Percentiles rank a stretch among this genome's conserved stretches.
Conservation (phyloP, 805 yeast species). For the Millerago galiae region DNA sequence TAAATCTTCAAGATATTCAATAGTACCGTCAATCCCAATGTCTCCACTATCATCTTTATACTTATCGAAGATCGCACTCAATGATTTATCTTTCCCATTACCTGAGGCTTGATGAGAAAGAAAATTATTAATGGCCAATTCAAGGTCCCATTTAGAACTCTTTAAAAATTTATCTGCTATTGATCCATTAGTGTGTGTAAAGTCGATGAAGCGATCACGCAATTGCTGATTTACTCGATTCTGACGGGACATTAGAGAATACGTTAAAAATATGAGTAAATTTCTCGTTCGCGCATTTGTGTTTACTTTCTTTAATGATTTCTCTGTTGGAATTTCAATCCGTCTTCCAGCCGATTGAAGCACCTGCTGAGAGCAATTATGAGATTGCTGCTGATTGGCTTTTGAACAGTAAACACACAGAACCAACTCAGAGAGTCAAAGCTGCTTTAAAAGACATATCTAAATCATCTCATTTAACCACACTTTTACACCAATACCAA, state of each 20-base stretch:
- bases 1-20: slow-evolving; percentile 59
- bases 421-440: slow-evolving; percentile 19
- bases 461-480: background rate
- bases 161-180: slow-evolving; percentile 21
- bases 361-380: slow-evolving; percentile 16
- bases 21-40: slow-evolving; percentile 74
- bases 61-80: slow-evolving; percentile 14
- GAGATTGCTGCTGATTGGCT: slow-evolving; percentile 21
- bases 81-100: slow-evolving; percentile 10
- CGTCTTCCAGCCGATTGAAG: slow-evolving; percentile 17
- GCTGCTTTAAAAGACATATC: slow-evolving; percentile 16
- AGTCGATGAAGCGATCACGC: slow-evolving; percentile 24
- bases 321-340: background rate
- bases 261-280: too few relatives aligned
- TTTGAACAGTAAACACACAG: slow-evolving; percentile 16
- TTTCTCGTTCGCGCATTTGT: background rate
- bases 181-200: slow-evolving; percentile 19
- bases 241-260: slow-evolving; percentile 16
- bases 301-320: background rate
- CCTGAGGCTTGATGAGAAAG: slow-evolving; percentile 17
- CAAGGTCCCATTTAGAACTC: slow-evolving; percentile 19
- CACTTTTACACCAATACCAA: slow-evolving; percentile 12
- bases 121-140: slow-evolving; percentile 24
- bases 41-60: slow-evolving; percentile 17
- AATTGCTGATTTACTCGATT: slow-evolving; percentile 18